phyloP scores from a whole-genome alignment of 2,329 filamentous ascomycete genomes.

The Cercospora sesami region DNA sequence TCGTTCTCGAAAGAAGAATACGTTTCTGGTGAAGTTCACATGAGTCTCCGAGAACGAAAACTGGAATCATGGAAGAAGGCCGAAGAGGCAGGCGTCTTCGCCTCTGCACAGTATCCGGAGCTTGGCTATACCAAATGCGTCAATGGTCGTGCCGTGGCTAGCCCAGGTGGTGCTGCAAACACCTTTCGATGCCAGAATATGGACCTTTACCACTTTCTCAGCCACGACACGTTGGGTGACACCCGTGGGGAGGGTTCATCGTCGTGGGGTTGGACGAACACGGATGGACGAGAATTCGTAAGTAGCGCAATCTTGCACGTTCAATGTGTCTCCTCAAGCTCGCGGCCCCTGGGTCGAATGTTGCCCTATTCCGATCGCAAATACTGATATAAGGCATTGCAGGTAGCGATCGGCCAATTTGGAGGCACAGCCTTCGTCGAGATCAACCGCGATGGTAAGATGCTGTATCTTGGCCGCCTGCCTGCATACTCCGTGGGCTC shows the following conservation, averaged over 20 bases:
- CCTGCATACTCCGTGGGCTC: constrained; percentile 28
- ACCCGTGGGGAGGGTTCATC: constrained; percentile 44
- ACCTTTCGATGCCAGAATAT: constrained; percentile 17
- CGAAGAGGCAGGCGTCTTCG: constrained; percentile 7
- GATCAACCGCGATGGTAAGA: constrained; percentile 52
- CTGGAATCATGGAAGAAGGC: constrained; percentile 6
- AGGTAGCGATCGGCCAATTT: constrained; percentile 51
- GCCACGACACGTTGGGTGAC: constrained; percentile 56
- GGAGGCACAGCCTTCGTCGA: constrained; percentile 58
- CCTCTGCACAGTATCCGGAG: constrained; percentile 12
- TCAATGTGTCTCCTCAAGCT: background rate
- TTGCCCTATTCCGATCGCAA: background rate
- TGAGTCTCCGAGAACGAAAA: background rate
- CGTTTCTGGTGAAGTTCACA: constrained; percentile 10
- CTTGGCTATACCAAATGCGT: constrained; percentile 13
- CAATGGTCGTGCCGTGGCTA: background rate
- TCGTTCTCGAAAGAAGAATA: constrained; percentile 7
- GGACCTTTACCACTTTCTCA: constrained; percentile 52
- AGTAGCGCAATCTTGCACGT: background rate
- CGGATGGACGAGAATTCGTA: constrained; percentile 54
- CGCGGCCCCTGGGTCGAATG: background rate
- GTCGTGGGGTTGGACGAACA: constrained; percentile 58
- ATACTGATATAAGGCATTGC: background rate
- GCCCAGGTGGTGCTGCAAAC: constrained; percentile 3
- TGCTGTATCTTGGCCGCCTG: constrained; percentile 55